phyloP scores from a whole-genome alignment of 2,329 filamentous ascomycete species.

The Diaporthe vexans region DNA sequence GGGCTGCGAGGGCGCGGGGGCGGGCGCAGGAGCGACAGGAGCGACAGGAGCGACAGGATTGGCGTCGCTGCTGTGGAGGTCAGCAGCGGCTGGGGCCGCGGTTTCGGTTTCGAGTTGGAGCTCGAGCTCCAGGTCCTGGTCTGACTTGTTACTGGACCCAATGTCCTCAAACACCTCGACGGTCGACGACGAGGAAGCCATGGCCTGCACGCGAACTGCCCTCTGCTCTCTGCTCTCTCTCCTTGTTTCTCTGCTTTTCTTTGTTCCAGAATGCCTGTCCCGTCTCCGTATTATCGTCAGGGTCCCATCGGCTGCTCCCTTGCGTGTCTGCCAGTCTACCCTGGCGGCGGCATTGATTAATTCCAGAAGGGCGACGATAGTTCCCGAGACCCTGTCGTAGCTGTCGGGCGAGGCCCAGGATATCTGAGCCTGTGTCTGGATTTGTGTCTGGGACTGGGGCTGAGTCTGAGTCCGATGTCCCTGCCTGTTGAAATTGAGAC shows the following conservation, averaged over 20 bases:
- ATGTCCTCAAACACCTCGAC: conserved; percentile 33
- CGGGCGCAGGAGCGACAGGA: neutral
- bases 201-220: conserved; percentile 27
- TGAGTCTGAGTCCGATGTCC: conserved; percentile 10
- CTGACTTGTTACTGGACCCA: conserved; percentile 22
- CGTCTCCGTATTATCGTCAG: conserved; percentile 22
- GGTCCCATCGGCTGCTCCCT: conserved; percentile 32
- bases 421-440: conserved; percentile 23
- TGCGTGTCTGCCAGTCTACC: conserved; percentile 29
- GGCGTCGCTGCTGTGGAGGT: conserved; percentile 19
- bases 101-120: conserved; percentile 34
- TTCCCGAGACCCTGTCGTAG: conserved; percentile 29
- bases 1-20: conserved; percentile 9
- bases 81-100: conserved; percentile 29
- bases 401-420: conserved; percentile 4
- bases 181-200: conserved; percentile 32
- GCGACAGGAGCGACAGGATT: conserved; percentile 17
- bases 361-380: conserved; percentile 29
- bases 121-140: conserved; percentile 30
- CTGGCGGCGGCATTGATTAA: conserved; percentile 31
- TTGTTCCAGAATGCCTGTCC: conserved; percentile 30
- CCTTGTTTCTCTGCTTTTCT: neutral
- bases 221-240: neutral
- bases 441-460: neutral
- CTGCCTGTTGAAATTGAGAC: conserved; percentile 28